phyloP scores from a whole-genome alignment of 495 filamentous ascomycete species.

The Hypoxylon trugodes region DNA sequence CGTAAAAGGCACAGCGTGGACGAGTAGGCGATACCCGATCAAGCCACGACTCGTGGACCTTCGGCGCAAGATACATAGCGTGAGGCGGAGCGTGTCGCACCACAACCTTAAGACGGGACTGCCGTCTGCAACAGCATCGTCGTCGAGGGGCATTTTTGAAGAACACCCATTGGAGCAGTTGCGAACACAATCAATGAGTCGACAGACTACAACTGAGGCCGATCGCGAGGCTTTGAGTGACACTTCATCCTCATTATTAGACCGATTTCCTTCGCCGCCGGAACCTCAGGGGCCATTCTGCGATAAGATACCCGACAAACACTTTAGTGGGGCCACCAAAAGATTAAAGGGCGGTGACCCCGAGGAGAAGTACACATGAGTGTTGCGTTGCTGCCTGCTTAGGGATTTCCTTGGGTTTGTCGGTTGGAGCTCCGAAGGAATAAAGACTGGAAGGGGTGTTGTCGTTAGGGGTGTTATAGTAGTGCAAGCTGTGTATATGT shows the following conservation, averaged over 20 bases:
- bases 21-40: background rate
- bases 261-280: background rate
- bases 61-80: constrained; percentile 1
- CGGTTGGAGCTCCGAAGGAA: too few species aligned
- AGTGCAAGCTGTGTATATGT: too few species aligned
- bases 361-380: background rate
- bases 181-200: background rate
- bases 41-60: constrained; percentile 27
- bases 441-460: too few species aligned
- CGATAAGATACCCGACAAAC: constrained; percentile 2
- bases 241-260: background rate
- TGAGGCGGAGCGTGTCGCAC: background rate
- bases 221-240: constrained; percentile 14
- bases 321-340: background rate
- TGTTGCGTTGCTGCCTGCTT: background rate
- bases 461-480: too few species aligned
- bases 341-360: background rate
- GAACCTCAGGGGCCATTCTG: background rate
- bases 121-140: background rate
- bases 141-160: background rate
- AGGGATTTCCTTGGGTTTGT: background rate
- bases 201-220: constrained; percentile 6
- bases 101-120: background rate
- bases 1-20: constrained; percentile 20
- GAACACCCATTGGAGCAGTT: background rate